Base-by-base conservation (phyloP, 306 rosid genomes). In the Ormosia semicastrata region DNA sequence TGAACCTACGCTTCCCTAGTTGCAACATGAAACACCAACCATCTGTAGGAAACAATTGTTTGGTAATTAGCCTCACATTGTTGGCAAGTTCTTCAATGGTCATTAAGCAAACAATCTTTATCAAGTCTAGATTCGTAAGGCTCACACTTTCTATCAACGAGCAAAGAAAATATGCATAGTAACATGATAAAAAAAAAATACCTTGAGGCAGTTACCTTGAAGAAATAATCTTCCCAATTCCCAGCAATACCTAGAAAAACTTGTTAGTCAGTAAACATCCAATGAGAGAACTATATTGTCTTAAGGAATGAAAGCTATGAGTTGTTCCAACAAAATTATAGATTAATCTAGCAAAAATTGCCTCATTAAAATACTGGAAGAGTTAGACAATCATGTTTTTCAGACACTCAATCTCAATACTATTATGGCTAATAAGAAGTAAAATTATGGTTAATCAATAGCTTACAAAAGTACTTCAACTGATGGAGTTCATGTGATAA, bases 181-280 rank as follows among this genome's bases (percentile, higher is more conserved):
- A 64, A 71, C 52, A 75, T 53, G 65, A 82, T 56, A n/a, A n/a
- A n/a, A 71, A 54, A 76, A 44, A 80, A 37, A 72, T 84, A 93
- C 98, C 97, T 95, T 95, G 57, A 88, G 93, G 88, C 95, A 95
- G 86, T n/a, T 95, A 89, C 87, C 94, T 90, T 78, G 98, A 91
- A 71, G 95, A 91, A 83, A 95, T 89, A 70, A 86, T 86, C 87
- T 95, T 97, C 71, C 98, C 97, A 87, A 95, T 83, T 72, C 97
- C 92, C 52, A 91, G 91, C 62, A 95, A 88, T 57, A 95, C 98
- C 98, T 95, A 81, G 36, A 71, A 74, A 52, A 82, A 18, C 1
- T n/a, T 41, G 62, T 11, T 36, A 37, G 57, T 64, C 84, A 78
- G 82, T 44, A 69, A 53, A 76, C n/a, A n/a, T 36, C 37, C 3